phyloP scores from a whole-genome alignment of 2,329 filamentous ascomycete genomes.

The Pseudocercospora crystallina region DNA sequence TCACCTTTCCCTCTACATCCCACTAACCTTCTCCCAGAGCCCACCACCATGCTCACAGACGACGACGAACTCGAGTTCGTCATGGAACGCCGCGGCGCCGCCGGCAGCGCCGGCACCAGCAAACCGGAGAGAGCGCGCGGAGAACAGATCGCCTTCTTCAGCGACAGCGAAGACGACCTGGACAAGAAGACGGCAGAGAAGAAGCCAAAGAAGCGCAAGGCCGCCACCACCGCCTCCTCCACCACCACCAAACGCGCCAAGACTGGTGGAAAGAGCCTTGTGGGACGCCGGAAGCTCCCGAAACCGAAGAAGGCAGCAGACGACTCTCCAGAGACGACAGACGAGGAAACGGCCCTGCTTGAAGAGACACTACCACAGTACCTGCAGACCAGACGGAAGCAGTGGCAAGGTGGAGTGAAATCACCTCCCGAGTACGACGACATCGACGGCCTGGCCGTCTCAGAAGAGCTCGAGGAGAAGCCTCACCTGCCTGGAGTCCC shows the following conservation, averaged over 20 bases:
- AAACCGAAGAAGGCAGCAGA: constrained; percentile 20
- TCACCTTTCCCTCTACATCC: background rate
- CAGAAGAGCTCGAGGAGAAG: constrained; percentile 64
- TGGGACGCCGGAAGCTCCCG: constrained; percentile 31
- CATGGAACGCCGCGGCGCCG: too few species aligned
- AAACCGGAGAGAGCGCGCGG: constrained; percentile 1
- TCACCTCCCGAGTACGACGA: constrained; percentile 76
- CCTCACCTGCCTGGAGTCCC: constrained; percentile 67
- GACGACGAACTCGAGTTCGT: too few species aligned
- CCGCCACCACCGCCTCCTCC: constrained; percentile 51
- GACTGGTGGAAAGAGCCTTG: constrained; percentile 35
- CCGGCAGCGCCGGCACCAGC: background rate
- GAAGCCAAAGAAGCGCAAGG: constrained; percentile 63
- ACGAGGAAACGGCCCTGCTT: constrained; percentile 56
- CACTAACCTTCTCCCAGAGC: too few species aligned
- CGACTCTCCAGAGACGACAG: constrained; percentile 36
- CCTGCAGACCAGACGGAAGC: constrained; percentile 64
- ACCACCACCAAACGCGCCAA: constrained; percentile 42
- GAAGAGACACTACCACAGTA: constrained; percentile 70
- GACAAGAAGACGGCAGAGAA: constrained; percentile 60
- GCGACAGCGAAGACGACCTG: constrained; percentile 51
- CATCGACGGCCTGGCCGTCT: constrained; percentile 65
- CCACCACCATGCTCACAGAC: too few species aligned
- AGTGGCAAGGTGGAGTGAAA: constrained; percentile 62
- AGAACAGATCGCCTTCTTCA: constrained; percentile 21